These are phyloP conservation scores for Leucoagaricus sp. DNA, from an alignment of 1,284 basidiomycete species.

Conservation along the genomic window DNA sequence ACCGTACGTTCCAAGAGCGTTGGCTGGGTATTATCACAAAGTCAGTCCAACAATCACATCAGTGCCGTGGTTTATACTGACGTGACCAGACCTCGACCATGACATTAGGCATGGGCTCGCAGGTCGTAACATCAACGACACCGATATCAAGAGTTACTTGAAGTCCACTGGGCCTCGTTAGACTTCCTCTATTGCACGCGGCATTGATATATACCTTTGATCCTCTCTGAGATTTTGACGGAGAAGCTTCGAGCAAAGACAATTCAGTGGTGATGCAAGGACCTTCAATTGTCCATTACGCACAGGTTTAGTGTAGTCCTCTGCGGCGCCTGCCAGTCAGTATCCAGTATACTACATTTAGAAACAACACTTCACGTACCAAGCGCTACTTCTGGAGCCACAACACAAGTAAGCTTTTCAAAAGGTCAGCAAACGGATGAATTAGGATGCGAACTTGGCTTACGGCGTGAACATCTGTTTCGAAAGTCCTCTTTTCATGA, in stretches of 20 bases:
- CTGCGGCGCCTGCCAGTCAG: not conserved
- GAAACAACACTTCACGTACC: conserved; percentile 4
- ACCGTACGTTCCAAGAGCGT: conserved; percentile 20
- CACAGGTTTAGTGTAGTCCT: conserved; percentile 8
- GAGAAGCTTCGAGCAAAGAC: conserved; percentile 34
- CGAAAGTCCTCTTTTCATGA: conserved; percentile 17
- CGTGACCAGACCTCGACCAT: conserved; percentile 60
- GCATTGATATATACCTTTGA: conserved; percentile 29
- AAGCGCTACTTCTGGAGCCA: conserved; percentile 16
- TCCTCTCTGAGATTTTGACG: conserved; percentile 50
- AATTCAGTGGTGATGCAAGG: not conserved
- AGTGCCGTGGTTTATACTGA: conserved; percentile 20
- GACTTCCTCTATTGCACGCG: not conserved
- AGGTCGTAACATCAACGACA: conserved; percentile 59
- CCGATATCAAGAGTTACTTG: conserved; percentile 54
- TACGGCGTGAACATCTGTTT: conserved; percentile 12
- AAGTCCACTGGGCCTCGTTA: conserved; percentile 37
- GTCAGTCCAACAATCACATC: conserved; percentile 22
- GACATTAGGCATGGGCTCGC: conserved; percentile 51
- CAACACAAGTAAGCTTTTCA: conserved; percentile 18
- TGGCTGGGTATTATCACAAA: conserved; percentile 18
- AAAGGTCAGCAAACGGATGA: not conserved
- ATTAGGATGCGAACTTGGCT: not conserved
- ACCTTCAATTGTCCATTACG: not conserved
- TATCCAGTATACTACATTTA: not conserved